Base-by-base conservation (phyloP, 2,329 filamentous ascomycete species). In the Xylaria digitata region DNA sequence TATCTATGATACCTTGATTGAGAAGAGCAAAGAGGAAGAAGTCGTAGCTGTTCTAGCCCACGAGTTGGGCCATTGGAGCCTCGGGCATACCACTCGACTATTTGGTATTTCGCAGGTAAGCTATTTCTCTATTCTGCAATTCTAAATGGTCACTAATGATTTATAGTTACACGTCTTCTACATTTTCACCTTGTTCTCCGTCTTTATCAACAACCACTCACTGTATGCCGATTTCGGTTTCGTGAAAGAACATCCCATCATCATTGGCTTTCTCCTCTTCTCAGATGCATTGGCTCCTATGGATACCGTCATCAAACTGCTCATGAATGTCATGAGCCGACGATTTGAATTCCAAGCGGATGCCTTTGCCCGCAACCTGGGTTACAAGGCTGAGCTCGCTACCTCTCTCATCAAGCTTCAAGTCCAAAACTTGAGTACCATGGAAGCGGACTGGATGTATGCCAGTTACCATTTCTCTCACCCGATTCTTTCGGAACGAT, bases 381-480 rank as follows among this genome's bases (percentile, higher is more conserved):
- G 96, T 60, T 97, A 95, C 82, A 88, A 90, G 59, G 83, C 87
- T 52, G 90, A 97, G 79, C 89, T 99, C 59, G 93, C 94, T 49
- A 86, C 89, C 70, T 96, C 93, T 23, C 87, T 99, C 70, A 94
- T 99, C 82, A 97, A 97, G 84, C 91, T 99, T 59, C 96, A 99
- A 82, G 93, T 97, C 76, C 94, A 98, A 84, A 99, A 99, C 78
- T 86, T 99, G 73, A 97, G 93, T 81, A 96, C 93, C 68, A 98
- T 99, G 95, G 96, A 99, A 75, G 96, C 96, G 32, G 96, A 99
- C 82, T 97, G 92, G 92, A 89, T 97, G 87, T 99, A 97, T 81
- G 96, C 96, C 61, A 96, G 91, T 82, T 99, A 98, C 85, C 94
- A 99, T 83, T 97, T 96, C 86, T 97, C 95, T 26, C 96, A 99